Evolutionary conservation across 176 grass and related monocot species (phyloP).

Genomic region (Aegilops tauschii): DNA sequence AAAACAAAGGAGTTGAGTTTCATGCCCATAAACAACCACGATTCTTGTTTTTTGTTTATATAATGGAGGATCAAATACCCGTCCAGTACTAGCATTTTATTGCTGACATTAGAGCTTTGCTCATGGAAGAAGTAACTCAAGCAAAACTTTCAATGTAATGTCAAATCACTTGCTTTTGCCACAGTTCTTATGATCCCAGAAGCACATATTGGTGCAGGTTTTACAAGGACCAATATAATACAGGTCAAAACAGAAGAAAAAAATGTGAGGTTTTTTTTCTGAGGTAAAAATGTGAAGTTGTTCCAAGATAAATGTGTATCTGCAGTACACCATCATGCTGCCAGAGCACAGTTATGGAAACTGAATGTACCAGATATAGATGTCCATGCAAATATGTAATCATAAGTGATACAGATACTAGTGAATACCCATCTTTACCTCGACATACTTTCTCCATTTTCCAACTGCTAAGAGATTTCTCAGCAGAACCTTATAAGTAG

Average conservation of each 20-base stretch:
- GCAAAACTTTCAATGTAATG: neutral
- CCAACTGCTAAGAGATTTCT: slow-evolving; percentile 81
- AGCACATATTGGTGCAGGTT: neutral
- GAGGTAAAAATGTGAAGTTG: neutral
- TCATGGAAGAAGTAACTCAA: slow-evolving; percentile 5
- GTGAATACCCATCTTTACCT: slow-evolving; percentile 41
- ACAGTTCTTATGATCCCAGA: neutral
- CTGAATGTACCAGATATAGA: slow-evolving; percentile 3
- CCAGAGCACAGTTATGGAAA: slow-evolving; percentile 13
- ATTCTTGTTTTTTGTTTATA: neutral
- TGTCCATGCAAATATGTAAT: neutral
- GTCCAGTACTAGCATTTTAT: neutral
- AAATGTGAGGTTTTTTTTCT: neutral
- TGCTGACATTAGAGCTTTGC: slow-evolving; percentile 4
- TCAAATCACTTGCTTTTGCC: neutral
- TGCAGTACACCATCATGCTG: neutral
- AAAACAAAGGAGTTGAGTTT: slow-evolving; percentile 12
- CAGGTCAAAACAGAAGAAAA: neutral
- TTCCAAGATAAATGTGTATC: neutral
- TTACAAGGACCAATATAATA: slow-evolving; percentile 8
- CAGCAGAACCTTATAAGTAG: slow-evolving; percentile 73
- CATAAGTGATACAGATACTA: slow-evolving; percentile 5
- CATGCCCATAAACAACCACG: neutral
- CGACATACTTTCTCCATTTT: slow-evolving; percentile 95
- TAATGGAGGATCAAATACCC: slow-evolving; percentile 1